Base-by-base conservation (phyloP, 208 protist species). In the Wallacemonas collosoma region DNA sequence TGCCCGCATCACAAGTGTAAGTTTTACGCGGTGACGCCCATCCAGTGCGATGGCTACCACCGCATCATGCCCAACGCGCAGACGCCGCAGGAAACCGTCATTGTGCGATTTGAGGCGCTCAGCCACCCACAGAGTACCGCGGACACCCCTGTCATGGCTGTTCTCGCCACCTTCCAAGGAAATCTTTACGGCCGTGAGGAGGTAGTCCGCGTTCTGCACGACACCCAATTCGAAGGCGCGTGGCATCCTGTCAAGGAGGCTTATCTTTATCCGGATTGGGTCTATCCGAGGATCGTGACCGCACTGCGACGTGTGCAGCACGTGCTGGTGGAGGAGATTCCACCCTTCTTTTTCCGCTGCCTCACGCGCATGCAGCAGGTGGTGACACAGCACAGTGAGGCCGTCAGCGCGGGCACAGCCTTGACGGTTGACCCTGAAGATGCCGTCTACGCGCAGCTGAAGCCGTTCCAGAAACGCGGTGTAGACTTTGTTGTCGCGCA, bases 281-380 rank as follows among this genome's bases (percentile, higher is more conserved):
- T 79, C 55, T 96, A 96, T 82, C 17, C 38, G n/a, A 12, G 57
- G 1, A 56, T 96, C 4, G 51, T 91, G 40, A 35, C 56, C 26
- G 76, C 73, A 5, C 71, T 96, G n/a, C 73, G 68, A 2, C 26
- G 51, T 39, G 35, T 87, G 45, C 64, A 63, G n/a, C 61, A 69
- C 47, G 65, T 83, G 15, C 56, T 77, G 2, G 39, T 96, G 35
- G 78, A 94, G 57, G 81, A 89, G 62, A 87, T 96, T 15, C 91
- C 91, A 14, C 17, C n/a, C 11, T 96, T 93, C 62, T 96, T 93
- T 66, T 93, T 93, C 62, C 73, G 81, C 64, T 93, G 86, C 69
- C 44, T 91, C n/a, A 69, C 82, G n/a, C 71, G 74, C 43, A 71
- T 79, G 53, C 61, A 77, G 45, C 79, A 87, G 71, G 60, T 84